phyloP scores from a whole-genome alignment of 2,329 filamentous ascomycete species.

The Ceratocystis huliohia region DNA sequence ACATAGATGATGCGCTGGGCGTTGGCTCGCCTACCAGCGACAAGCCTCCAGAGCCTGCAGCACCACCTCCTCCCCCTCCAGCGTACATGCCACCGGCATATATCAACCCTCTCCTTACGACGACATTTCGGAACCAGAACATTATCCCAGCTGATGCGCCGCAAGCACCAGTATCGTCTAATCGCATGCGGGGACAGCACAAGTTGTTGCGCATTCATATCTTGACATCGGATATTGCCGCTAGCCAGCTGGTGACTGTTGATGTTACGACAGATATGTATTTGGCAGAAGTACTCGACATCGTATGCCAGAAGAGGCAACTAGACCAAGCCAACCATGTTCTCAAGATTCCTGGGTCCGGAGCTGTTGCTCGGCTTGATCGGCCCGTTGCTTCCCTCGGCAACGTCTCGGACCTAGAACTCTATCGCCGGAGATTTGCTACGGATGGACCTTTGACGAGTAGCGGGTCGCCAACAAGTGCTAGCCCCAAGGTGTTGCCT shows the following conservation, averaged over 20 bases:
- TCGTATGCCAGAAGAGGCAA: conserved; percentile 62
- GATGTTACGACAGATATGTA: conserved; percentile 74
- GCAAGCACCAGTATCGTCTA: conserved; percentile 33
- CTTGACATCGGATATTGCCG: conserved; percentile 52
- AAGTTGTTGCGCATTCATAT: conserved; percentile 63
- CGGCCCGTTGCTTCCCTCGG: conserved; percentile 69
- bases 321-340: conserved; percentile 70
- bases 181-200: conserved; percentile 47
- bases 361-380: conserved; percentile 62
- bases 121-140: conserved; percentile 40
- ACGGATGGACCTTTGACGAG: conserved; percentile 60
- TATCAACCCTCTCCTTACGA: conserved; percentile 46
- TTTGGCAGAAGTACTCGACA: conserved; percentile 67
- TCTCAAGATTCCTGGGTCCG: conserved; percentile 61
- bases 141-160: conserved; percentile 46
- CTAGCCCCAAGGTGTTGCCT: conserved; percentile 52
- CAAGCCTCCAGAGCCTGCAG: conserved; percentile 26
- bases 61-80: conserved; percentile 31
- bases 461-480: conserved; percentile 53
- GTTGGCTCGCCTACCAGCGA: conserved; percentile 23
- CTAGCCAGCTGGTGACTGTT: conserved; percentile 60
- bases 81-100: conserved; percentile 25
- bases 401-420: conserved; percentile 60
- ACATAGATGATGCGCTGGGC: conserved; percentile 25
- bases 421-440: conserved; percentile 61